phyloP scores from a whole-genome alignment of 164 flowering plant species.

The Houttuynia cordata region DNA sequence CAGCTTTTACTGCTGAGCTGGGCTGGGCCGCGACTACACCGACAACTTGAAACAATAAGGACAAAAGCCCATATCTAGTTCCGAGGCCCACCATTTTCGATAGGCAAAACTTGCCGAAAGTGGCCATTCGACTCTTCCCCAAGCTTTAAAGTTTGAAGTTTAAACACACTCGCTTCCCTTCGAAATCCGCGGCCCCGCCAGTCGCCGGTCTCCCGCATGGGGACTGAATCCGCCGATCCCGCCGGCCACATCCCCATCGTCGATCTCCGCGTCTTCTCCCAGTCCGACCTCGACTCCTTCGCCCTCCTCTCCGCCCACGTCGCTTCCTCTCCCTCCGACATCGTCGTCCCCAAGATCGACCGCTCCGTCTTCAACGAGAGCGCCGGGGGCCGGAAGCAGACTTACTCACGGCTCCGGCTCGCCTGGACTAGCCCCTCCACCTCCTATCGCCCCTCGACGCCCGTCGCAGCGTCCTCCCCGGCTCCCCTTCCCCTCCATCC shows the following conservation, averaged over 20 bases:
- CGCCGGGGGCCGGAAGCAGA: slow-evolving; percentile 80
- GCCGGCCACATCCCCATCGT: slow-evolving; percentile 28
- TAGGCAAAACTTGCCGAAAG: background rate
- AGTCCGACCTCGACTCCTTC: slow-evolving; percentile 57
- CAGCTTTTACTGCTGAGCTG: no score
- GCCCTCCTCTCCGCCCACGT: slow-evolving; percentile 36
- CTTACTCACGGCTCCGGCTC: slow-evolving; percentile 77
- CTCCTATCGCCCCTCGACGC: slow-evolving; percentile 11
- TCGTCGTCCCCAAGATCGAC: slow-evolving; percentile 64
- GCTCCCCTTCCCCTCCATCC: slow-evolving; percentile 7
- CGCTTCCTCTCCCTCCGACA: slow-evolving; percentile 21
- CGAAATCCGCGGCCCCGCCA: background rate
- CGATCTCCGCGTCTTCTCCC: slow-evolving; percentile 70
- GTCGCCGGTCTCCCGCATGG: slow-evolving; percentile 25
- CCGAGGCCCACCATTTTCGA: no score
- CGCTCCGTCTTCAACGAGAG: slow-evolving; percentile 81
- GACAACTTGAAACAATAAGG: no score
- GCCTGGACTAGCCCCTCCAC: slow-evolving; percentile 34
- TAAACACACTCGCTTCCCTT: background rate
- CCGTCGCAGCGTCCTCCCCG: slow-evolving; percentile 6
- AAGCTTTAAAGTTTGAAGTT: no score
- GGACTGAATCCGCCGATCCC: slow-evolving; percentile 25
- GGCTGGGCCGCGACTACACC: no score
- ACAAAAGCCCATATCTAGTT: no score
- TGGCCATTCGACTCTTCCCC: background rate